Evolutionary conservation across 129 eudicot genomes (phyloP).

Genomic region (Tagetes patula): DNA sequence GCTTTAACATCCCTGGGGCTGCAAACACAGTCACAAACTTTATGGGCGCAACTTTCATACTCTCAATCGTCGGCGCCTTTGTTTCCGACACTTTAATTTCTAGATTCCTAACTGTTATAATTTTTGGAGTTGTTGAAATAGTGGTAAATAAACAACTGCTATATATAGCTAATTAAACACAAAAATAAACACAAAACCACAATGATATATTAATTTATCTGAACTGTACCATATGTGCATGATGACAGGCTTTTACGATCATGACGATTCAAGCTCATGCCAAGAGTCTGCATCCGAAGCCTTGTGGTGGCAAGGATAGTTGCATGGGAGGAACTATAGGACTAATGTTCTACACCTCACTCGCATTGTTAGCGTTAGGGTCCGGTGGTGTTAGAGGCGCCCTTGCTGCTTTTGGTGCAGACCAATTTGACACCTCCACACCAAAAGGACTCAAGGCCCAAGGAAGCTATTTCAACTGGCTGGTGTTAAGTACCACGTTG

Average conservation of each 20-base stretch:
- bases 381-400: constrained; percentile 72
- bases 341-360: constrained; percentile 50
- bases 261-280: constrained; percentile 72
- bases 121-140: constrained; percentile 56
- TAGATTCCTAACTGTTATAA: constrained; percentile 45
- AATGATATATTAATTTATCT: background rate
- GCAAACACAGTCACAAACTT: constrained; percentile 76
- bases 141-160: constrained; percentile 32
- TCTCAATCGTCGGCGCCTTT: constrained; percentile 66
- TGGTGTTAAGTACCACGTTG: constrained; percentile 39
- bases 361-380: constrained; percentile 58
- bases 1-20: constrained; percentile 50
- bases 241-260: constrained; percentile 46
- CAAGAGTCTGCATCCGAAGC: constrained; percentile 43
- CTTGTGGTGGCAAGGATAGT: constrained; percentile 45
- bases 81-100: constrained; percentile 66
- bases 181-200: background rate
- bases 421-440: constrained; percentile 55
- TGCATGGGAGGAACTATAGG: constrained; percentile 53
- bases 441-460: constrained; percentile 54
- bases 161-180: background rate
- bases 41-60: constrained; percentile 69
- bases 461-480: constrained; percentile 66
- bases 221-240: background rate
- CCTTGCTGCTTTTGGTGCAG: constrained; percentile 76